A percentile compares a stretch with the other conserved stretches of the same genome.
Evolutionary conservation across 345 rosid species (phyloP).

Genomic region (Trapa bicornis): DNA sequence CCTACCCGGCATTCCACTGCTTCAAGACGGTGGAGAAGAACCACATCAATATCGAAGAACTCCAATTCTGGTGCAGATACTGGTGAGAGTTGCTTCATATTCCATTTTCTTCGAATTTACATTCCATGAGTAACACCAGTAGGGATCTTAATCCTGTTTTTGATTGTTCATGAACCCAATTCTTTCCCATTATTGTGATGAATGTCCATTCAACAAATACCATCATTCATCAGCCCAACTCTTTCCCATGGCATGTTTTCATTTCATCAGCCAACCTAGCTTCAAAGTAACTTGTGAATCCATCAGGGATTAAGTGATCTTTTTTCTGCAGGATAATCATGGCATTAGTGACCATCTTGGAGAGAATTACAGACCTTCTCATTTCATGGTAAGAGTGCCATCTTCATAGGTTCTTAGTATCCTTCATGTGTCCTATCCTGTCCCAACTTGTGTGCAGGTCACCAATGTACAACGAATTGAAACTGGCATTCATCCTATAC

Average conservation of each 20-base stretch:
- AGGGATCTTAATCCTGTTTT: no score
- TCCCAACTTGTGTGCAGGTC: slow-evolving; percentile 32
- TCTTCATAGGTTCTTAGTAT: no score
- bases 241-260: neutral
- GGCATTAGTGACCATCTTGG: slow-evolving; percentile 59
- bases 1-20: slow-evolving; percentile 88
- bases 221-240: neutral
- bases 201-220: neutral
- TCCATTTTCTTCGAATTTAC: no score
- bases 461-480: slow-evolving; percentile 75
- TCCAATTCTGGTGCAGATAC: slow-evolving; percentile 90
- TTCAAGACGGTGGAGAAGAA: slow-evolving; percentile 77
- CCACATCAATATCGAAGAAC: slow-evolving; percentile 57
- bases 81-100: slow-evolving; percentile 32
- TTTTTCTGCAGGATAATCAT: slow-evolving; percentile 58
- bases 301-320: neutral
- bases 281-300: no score
- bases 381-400: neutral
- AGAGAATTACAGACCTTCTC: slow-evolving; percentile 52
- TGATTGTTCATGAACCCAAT: neutral
- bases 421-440: neutral
- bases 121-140: no score
- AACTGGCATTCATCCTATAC: slow-evolving; percentile 61
- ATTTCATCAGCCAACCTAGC: no score
- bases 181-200: neutral